phyloP scores from a whole-genome alignment of 371 early-diverging fungal species.

The Circinella minor region DNA sequence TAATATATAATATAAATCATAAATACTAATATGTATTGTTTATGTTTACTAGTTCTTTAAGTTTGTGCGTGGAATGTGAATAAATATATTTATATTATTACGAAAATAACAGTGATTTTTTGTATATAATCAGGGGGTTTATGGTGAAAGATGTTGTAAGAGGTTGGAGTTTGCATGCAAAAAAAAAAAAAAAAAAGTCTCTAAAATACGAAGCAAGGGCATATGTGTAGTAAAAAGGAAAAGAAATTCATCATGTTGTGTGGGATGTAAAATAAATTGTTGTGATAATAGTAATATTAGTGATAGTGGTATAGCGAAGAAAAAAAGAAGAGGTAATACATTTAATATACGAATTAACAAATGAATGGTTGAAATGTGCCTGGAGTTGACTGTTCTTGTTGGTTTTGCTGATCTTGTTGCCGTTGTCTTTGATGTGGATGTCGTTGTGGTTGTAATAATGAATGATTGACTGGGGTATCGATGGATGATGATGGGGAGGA shows the following conservation, averaged over 20 bases:
- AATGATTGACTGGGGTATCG: constrained; percentile 14
- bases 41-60: too few species aligned
- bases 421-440: background rate
- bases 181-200: background rate
- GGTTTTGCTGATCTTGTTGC: background rate
- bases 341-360: background rate
- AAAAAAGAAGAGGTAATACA: too few species aligned
- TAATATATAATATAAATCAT: too few species aligned
- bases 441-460: background rate
- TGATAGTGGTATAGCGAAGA: background rate
- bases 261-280: too few species aligned
- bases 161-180: constrained; percentile 11
- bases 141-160: background rate
- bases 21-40: too few species aligned
- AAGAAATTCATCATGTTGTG: too few species aligned
- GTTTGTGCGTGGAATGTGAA: background rate
- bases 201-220: constrained; percentile 2
- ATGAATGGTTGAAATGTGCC: constrained; percentile 4
- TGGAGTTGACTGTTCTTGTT: background rate
- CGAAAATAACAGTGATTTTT: background rate
- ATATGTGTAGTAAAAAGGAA: background rate
- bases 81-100: background rate
- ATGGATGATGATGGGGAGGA: constrained; percentile 7
- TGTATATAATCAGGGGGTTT: background rate
- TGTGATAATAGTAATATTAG: background rate